Conservation (phyloP, 148 eudicot species). For the Euryodendron excelsum region DNA sequence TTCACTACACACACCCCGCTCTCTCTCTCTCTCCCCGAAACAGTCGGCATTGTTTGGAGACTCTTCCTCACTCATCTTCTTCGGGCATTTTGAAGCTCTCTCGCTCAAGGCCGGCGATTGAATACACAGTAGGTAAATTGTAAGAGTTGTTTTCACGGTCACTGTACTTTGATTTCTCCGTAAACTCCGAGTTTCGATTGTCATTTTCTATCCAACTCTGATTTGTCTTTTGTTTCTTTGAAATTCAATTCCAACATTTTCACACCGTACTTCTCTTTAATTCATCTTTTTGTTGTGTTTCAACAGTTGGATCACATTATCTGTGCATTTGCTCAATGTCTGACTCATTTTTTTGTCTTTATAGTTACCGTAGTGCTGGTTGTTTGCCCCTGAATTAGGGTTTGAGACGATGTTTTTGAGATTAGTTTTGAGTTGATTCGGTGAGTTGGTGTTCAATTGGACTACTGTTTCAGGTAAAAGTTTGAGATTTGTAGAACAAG, state of each 20-base stretch:
- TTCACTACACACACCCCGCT: background rate
- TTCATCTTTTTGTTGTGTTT: background rate
- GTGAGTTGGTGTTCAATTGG: background rate
- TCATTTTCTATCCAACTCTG: constrained; percentile 17
- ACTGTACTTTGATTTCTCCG: background rate
- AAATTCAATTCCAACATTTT: background rate
- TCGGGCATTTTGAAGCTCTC: constrained; percentile 5
- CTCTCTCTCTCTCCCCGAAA: background rate
- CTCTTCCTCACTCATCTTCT: background rate
- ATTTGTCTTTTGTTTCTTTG: background rate
- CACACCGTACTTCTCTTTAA: background rate
- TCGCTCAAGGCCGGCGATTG: constrained; percentile 13
- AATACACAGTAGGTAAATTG: background rate
- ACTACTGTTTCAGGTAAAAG: background rate
- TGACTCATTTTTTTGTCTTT: constrained; percentile 10
- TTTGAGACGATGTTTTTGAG: background rate
- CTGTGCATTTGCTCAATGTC: background rate
- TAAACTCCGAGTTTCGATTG: constrained; percentile 11
- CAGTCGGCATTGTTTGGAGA: background rate
- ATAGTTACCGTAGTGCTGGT: background rate
- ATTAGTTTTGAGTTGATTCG: constrained; percentile 12
- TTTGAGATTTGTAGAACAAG: constrained; percentile 17
- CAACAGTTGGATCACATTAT: background rate
- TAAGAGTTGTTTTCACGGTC: background rate
- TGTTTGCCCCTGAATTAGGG: too few relatives aligned